Evolutionary conservation across 2,329 filamentous ascomycete species (phyloP).

Genomic region (Coniochaeta hoffmannii): DNA sequence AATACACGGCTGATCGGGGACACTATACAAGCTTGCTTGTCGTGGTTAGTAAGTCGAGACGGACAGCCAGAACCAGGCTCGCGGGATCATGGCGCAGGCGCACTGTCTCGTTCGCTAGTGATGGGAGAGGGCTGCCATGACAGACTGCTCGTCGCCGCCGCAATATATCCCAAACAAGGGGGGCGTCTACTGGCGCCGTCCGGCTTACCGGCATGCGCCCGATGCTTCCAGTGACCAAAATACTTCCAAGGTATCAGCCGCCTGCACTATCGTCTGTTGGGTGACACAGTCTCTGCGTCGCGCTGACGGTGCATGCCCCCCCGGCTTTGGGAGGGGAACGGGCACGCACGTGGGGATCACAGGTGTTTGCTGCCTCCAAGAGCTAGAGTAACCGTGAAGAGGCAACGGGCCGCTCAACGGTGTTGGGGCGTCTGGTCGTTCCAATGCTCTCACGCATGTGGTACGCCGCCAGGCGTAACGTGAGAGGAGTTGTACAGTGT

Average conservation of each 20-base stretch:
- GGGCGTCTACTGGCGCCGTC: background rate
- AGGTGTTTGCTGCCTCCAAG: background rate
- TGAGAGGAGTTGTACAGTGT: background rate
- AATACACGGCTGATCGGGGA: background rate
- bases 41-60: background rate
- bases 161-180: conserved; percentile 1
- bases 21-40: background rate
- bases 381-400: background rate
- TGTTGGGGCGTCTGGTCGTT: background rate
- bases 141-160: background rate
- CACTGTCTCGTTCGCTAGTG: background rate
- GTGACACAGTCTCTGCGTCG: background rate
- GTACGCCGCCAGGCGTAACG: background rate
- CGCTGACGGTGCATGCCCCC: background rate
- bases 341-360: background rate
- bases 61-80: background rate
- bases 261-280: background rate
- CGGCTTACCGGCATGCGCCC: background rate
- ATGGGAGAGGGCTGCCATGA: background rate
- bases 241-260: background rate
- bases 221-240: background rate
- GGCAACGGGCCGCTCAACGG: background rate
- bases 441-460: background rate
- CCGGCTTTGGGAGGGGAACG: background rate
- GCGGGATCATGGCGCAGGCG: background rate